Evolutionary conservation across 2,329 filamentous ascomycete species (phyloP).

Genomic region (Fusarium equiseti): DNA sequence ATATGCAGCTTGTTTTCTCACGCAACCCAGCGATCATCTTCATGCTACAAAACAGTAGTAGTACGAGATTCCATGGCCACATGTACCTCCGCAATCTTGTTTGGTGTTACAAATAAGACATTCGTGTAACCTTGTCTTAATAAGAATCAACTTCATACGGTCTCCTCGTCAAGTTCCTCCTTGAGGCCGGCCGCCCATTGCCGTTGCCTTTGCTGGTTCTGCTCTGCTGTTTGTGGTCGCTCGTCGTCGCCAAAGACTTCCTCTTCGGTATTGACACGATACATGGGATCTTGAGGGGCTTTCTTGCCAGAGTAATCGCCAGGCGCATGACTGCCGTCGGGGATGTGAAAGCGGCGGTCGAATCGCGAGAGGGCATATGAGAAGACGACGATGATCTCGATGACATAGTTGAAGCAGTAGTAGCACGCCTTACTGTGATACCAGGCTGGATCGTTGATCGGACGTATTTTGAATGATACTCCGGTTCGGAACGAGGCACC

Average conservation of each 20-base stretch:
- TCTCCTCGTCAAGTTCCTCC: conserved; percentile 39
- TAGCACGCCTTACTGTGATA: conserved; percentile 79
- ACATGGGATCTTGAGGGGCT: conserved; percentile 23
- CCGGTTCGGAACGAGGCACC: conserved; percentile 78
- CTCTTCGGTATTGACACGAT: conserved; percentile 40
- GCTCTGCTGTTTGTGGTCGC: conserved; percentile 35
- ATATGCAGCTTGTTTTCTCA: not conserved
- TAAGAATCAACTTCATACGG: conserved; percentile 23
- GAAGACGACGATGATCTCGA: conserved; percentile 78
- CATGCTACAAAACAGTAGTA: not conserved
- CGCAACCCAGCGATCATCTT: not conserved
- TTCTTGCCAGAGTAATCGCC: conserved; percentile 60
- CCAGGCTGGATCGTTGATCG: conserved; percentile 69
- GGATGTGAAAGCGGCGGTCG: conserved; percentile 81
- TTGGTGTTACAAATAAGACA: conserved; percentile 13
- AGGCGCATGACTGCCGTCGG: conserved; percentile 73
- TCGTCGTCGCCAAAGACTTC: conserved; percentile 46
- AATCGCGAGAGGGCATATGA: conserved; percentile 76
- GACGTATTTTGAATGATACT: conserved; percentile 66
- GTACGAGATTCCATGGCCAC: conserved; percentile 1
- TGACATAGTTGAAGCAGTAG: conserved; percentile 81
- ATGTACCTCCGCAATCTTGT: not conserved
- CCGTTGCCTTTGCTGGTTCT: conserved; percentile 30
- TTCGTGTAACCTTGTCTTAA: conserved; percentile 2
- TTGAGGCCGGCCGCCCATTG: conserved; percentile 41